phyloP scores from a whole-genome alignment of 2,329 filamentous ascomycete species.

The Eutypella sp. region DNA sequence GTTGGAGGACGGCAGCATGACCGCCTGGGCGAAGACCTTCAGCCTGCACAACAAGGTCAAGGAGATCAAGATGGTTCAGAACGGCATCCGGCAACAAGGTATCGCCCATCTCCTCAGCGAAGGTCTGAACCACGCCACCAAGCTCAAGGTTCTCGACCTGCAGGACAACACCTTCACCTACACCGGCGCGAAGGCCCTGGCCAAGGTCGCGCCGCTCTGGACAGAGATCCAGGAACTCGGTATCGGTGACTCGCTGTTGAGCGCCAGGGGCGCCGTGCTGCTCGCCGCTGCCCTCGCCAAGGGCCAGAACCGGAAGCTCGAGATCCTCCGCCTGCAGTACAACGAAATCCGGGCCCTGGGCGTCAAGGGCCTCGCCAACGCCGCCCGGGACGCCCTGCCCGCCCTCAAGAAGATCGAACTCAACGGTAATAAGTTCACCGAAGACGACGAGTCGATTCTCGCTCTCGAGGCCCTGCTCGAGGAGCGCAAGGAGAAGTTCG shows the following conservation, averaged over 20 bases:
- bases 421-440: constrained; percentile 91
- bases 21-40: constrained; percentile 85
- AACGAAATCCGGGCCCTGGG: constrained; percentile 85
- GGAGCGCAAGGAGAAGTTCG: constrained; percentile 69
- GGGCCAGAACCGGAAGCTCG: constrained; percentile 73
- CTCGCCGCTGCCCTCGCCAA: constrained; percentile 68
- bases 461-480: constrained; percentile 68
- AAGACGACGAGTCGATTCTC: constrained; percentile 72
- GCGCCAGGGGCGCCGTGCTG: constrained; percentile 68
- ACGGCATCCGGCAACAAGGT: constrained; percentile 92
- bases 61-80: constrained; percentile 95
- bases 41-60: constrained; percentile 76
- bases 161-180: constrained; percentile 97
- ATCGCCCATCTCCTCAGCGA: constrained; percentile 75
- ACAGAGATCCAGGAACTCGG: constrained; percentile 73
- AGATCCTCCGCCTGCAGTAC: constrained; percentile 81
- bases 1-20: constrained; percentile 94
- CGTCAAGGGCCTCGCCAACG: constrained; percentile 65
- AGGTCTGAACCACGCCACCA: constrained; percentile 66
- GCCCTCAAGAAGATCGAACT: constrained; percentile 81
- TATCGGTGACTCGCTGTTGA: constrained; percentile 81
- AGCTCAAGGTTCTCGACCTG: constrained; percentile 75
- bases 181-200: constrained; percentile 71
- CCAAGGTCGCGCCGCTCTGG: constrained; percentile 72
- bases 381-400: constrained; percentile 64